Percentiles rank a stretch among this genome's conserved stretches.
Conservation (phyloP, 1,284 basidiomycete genomes). For the Microbotryum scabiosae region DNA sequence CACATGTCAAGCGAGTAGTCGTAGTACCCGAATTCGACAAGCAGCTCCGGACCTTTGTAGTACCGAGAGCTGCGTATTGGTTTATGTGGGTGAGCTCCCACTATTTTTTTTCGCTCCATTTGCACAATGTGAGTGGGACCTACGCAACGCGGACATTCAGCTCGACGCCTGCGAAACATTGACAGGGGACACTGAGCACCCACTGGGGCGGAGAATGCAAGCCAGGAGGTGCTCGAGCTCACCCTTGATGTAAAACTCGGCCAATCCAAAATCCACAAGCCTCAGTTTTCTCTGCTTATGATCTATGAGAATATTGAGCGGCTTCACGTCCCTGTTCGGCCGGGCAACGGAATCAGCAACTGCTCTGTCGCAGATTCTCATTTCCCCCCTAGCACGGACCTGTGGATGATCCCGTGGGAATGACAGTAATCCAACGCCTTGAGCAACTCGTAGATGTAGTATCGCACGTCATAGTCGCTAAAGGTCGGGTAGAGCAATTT, state of each 20-base stretch:
- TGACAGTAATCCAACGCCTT: constrained; percentile 98
- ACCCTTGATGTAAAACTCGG: constrained; percentile 97
- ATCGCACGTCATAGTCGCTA: constrained; percentile 95
- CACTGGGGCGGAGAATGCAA: background rate
- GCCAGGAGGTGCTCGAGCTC: constrained; percentile 37
- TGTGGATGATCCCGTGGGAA: constrained; percentile 97
- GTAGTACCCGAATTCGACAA: constrained; percentile 88
- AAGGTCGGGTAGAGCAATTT: constrained; percentile 80
- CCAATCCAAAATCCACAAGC: constrained; percentile 97
- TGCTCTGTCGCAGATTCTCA: no score
- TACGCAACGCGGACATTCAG: constrained; percentile 92
- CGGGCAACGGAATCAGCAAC: no score
- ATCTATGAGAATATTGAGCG: constrained; percentile 99
- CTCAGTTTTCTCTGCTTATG: constrained; percentile 92
- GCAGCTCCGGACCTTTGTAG: constrained; percentile 94
- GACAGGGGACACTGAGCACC: background rate
- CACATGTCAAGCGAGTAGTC: constrained; percentile 70
- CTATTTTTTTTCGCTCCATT: no score
- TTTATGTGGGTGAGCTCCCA: no score
- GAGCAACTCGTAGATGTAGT: constrained; percentile 92
- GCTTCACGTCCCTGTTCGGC: constrained; percentile 73
- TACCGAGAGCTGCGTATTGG: constrained; percentile 56
- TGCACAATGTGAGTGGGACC: constrained; percentile 15
- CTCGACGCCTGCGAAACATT: constrained; percentile 43
- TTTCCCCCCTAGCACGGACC: background rate